Conservation (phyloP, 83 land plant genomes). For the Diphasiastrum complanatum region DNA sequence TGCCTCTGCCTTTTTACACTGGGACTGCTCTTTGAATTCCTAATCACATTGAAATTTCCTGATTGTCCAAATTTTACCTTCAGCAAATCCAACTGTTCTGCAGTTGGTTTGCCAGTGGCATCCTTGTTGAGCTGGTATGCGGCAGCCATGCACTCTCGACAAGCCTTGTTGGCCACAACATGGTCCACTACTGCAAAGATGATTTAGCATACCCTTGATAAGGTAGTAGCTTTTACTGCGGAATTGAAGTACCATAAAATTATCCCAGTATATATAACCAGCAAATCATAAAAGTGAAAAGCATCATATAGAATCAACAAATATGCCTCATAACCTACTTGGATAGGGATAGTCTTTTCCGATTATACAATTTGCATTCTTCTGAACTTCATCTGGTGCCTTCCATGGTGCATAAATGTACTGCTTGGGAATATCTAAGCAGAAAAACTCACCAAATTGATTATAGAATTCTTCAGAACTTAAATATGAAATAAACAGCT, state of each 20-base stretch:
- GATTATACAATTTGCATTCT: slow-evolving; percentile 72
- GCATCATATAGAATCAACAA: slow-evolving; percentile 4
- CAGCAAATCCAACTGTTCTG: slow-evolving; percentile 37
- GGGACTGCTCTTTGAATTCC: slow-evolving; percentile 2
- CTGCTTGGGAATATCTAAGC: slow-evolving; percentile 80
- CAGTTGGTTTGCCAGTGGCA: slow-evolving; percentile 30
- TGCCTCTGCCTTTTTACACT: slow-evolving; percentile 23
- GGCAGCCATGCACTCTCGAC: slow-evolving; percentile 54
- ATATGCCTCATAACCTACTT: too few species aligned
- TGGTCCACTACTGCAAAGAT: slow-evolving; percentile 60
- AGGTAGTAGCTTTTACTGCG: not conserved
- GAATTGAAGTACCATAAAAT: slow-evolving; percentile 1
- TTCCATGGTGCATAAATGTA: slow-evolving; percentile 95
- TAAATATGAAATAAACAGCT: not conserved
- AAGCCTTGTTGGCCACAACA: slow-evolving; percentile 65
- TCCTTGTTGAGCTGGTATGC: slow-evolving; percentile 58
- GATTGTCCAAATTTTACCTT: slow-evolving; percentile 6
- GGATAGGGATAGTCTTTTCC: slow-evolving; percentile 88
- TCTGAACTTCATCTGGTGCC: slow-evolving; percentile 70
- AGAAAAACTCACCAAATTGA: slow-evolving; percentile 1
- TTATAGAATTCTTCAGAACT: not conserved
- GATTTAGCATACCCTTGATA: not conserved
- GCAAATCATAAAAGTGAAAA: not conserved
- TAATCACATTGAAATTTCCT: not conserved
- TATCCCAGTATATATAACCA: too few species aligned